These are phyloP conservation scores for Diplocarpon rosae DNA, from an alignment of 2,329 filamentous ascomycete genomes.

Conservation along the genomic window DNA sequence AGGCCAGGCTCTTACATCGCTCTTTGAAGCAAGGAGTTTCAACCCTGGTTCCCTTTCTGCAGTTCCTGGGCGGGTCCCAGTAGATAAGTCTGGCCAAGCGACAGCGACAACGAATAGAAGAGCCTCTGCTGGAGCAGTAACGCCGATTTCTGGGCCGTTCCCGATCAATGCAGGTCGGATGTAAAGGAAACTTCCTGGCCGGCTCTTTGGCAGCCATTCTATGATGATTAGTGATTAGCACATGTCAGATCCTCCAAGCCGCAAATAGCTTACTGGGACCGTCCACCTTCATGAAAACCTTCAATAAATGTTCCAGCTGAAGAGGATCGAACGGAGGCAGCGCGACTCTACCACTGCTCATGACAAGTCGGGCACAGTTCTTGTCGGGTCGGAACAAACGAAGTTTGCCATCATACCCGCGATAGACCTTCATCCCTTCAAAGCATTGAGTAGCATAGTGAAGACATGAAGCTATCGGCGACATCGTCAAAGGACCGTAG, in stretches of 20 bases:
- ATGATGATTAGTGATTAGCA: background rate
- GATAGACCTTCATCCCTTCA: slow-evolving; percentile 57
- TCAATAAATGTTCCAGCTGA: slow-evolving; percentile 66
- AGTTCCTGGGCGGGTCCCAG: slow-evolving; percentile 28
- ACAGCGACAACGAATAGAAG: slow-evolving; percentile 68
- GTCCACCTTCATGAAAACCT: slow-evolving; percentile 61
- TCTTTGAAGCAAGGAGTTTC: slow-evolving; percentile 66
- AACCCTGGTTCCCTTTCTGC: slow-evolving; percentile 39
- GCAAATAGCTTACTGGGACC: slow-evolving; percentile 33
- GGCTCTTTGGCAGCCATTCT: slow-evolving; percentile 66
- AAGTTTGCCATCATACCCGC: slow-evolving; percentile 54
- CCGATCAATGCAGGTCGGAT: slow-evolving; percentile 80
- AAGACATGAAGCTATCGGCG: slow-evolving; percentile 69
- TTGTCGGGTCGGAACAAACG: slow-evolving; percentile 49
- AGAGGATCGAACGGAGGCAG: slow-evolving; percentile 60
- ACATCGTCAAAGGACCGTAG: slow-evolving; percentile 66
- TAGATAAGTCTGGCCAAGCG: slow-evolving; percentile 38
- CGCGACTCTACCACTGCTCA: slow-evolving; percentile 54
- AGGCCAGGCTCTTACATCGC: slow-evolving; percentile 84
- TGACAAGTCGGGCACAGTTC: slow-evolving; percentile 40
- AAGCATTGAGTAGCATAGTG: slow-evolving; percentile 47
- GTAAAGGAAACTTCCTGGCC: slow-evolving; percentile 66
- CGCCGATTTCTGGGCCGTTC: slow-evolving; percentile 67
- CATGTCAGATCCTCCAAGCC: background rate
- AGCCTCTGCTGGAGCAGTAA: slow-evolving; percentile 69